These are phyloP conservation scores for Cladophialophora bantiana DNA, from an alignment of 2,329 filamentous ascomycete species.

Conservation along the genomic window DNA sequence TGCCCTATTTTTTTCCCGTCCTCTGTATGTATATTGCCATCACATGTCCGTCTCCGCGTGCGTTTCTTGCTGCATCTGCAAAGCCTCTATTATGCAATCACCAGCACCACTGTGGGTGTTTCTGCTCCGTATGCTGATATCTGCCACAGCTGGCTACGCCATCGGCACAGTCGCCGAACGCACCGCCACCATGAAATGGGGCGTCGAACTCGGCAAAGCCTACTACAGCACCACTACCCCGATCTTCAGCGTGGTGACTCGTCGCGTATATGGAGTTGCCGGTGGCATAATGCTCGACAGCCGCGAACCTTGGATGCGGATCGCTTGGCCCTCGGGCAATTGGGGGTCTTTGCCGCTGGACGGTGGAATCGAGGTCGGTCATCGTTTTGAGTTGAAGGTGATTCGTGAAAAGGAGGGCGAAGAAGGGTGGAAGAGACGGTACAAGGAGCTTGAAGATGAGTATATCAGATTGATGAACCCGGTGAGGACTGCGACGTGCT, in stretches of 20 bases:
- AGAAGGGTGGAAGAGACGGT: conserved; percentile 62
- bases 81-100: neutral
- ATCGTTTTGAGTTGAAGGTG: conserved; percentile 64
- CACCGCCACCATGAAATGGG: conserved; percentile 70
- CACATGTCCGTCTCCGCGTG: neutral
- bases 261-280: conserved; percentile 68
- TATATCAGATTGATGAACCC: conserved; percentile 70
- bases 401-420: conserved; percentile 57
- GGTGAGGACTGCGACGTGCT: conserved; percentile 68
- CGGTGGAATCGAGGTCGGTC: conserved; percentile 70
- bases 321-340: conserved; percentile 69
- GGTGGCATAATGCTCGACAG: conserved; percentile 70
- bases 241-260: conserved; percentile 68
- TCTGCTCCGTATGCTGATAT: conserved; percentile 4
- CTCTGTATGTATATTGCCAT: neutral
- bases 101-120: too few relatives aligned
- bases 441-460: conserved; percentile 65
- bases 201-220: conserved; percentile 65
- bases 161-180: conserved; percentile 69
- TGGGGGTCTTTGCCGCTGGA: conserved; percentile 69
- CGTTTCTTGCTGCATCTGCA: too few relatives aligned
- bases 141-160: conserved; percentile 61
- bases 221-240: conserved; percentile 70
- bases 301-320: conserved; percentile 65
- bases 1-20: neutral